Percentiles rank a stretch among this genome's conserved stretches.
phyloP scores from a whole-genome alignment of 176 grass and related monocot genomes.

The Eleusine indica region DNA sequence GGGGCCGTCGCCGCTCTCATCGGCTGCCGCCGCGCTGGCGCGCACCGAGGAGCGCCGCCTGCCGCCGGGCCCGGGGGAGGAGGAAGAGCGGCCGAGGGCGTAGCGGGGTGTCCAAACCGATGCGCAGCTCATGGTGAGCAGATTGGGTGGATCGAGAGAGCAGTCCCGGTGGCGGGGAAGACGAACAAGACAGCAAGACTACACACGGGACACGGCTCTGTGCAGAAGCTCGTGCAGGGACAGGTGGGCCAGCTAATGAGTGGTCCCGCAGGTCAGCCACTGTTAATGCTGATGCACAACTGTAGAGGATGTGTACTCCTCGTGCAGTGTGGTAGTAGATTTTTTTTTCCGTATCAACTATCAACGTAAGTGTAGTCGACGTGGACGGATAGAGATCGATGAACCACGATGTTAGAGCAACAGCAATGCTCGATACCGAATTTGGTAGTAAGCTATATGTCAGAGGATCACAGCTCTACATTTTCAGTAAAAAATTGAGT shows the following conservation, averaged over 20 bases:
- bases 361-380: too few species aligned
- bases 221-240: neutral
- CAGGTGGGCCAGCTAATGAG: too few species aligned
- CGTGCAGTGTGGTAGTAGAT: neutral
- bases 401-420: too few species aligned
- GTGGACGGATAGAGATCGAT: too few species aligned
- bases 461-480: too few species aligned
- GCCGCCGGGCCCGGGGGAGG: neutral
- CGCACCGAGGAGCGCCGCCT: slow-evolving; percentile 15
- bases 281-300: too few species aligned
- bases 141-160: neutral
- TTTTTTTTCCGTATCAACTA: too few species aligned
- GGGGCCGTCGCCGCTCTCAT: neutral
- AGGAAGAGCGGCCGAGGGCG: neutral
- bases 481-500: too few species aligned
- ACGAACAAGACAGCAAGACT: neutral
- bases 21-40: neutral
- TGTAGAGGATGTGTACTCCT: too few species aligned
- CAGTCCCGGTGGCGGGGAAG: neutral
- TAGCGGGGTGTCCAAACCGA: slow-evolving; percentile 28
- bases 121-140: slow-evolving; percentile 42
- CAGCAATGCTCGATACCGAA: too few species aligned
- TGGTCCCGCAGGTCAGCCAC: too few species aligned
- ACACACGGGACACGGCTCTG: neutral
- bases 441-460: too few species aligned